phyloP scores from a whole-genome alignment of 139 green algal species.

The Deuterostichococcus epilithicus region DNA sequence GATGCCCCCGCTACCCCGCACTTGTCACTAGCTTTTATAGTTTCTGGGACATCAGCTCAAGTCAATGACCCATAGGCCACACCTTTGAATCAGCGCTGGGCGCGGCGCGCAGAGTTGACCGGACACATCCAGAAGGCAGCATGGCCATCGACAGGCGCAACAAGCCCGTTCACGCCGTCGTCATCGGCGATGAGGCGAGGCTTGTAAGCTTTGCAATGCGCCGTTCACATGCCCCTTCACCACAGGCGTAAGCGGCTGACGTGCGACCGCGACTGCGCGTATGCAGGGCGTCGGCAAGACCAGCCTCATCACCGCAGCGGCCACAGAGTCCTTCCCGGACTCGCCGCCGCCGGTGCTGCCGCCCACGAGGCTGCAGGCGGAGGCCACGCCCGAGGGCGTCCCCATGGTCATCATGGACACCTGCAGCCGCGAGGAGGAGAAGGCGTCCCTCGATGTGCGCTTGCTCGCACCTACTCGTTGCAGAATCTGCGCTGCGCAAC shows the following conservation, averaged over 20 bases:
- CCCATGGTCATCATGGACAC: conserved; percentile 79
- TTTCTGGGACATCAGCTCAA: too few relatives aligned
- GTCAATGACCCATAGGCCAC: too few relatives aligned
- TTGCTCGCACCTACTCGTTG: neutral
- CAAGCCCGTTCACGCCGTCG: neutral
- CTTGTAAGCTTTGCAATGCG: too few relatives aligned
- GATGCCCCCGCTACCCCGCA: too few relatives aligned
- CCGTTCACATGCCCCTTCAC: neutral
- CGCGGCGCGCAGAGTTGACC: too few relatives aligned
- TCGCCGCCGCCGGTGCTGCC: conserved; percentile 67
- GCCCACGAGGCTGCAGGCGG: conserved; percentile 59
- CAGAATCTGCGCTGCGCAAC: too few relatives aligned
- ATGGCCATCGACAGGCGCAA: neutral
- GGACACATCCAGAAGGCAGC: neutral
- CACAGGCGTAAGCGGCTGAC: neutral
- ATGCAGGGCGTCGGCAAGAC: conserved; percentile 70
- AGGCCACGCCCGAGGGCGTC: conserved; percentile 63
- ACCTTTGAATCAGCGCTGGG: too few relatives aligned
- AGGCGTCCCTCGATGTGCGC: conserved; percentile 6
- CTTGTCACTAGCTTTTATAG: too few relatives aligned
- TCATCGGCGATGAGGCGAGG: neutral
- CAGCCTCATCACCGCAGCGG: conserved; percentile 70
- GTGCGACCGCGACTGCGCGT: conserved; percentile 44
- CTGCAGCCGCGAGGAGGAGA: conserved; percentile 65
- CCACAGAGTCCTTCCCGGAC: conserved; percentile 77